A percentile compares a stretch with the other conserved stretches of the same genome.
phyloP scores from a whole-genome alignment of 495 filamentous ascomycete species.

The Penicillium silybi region DNA sequence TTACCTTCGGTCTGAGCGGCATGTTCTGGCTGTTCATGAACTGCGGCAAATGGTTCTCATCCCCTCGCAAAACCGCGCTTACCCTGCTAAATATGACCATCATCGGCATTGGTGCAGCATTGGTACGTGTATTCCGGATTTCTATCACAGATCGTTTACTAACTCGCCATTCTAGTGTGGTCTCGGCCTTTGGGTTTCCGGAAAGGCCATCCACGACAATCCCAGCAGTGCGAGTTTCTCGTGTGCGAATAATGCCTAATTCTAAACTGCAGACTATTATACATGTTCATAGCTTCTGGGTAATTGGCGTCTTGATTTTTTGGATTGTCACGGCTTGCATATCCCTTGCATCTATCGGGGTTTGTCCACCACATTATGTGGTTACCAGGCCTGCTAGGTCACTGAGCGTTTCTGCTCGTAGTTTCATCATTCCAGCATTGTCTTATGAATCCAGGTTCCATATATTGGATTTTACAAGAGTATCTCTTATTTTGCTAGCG shows the following conservation, averaged over 20 bases:
- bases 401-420: too few relatives aligned
- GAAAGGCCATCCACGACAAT: conserved; percentile 38
- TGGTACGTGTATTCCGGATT: conserved; percentile 24
- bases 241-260: conserved; percentile 37
- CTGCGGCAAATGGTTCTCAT: conserved; percentile 25
- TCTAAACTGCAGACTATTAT: background rate
- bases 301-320: background rate
- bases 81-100: conserved; percentile 27
- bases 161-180: conserved; percentile 27
- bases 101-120: conserved; percentile 29
- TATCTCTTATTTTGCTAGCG: too few relatives aligned
- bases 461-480: too few relatives aligned
- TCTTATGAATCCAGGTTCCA: too few relatives aligned
- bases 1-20: conserved; percentile 41
- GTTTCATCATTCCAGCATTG: too few relatives aligned
- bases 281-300: background rate
- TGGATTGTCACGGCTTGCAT: background rate
- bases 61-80: conserved; percentile 28
- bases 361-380: background rate
- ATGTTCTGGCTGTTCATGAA: conserved; percentile 46
- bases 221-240: conserved; percentile 38
- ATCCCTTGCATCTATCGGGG: background rate
- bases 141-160: conserved; percentile 1
- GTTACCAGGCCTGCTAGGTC: too few relatives aligned
- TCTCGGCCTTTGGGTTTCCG: conserved; percentile 42